A percentile compares a stretch with the other conserved stretches of the same genome.
Conservation (phyloP, 345 rosid genomes). For the Sisymbrium altissimum region DNA sequence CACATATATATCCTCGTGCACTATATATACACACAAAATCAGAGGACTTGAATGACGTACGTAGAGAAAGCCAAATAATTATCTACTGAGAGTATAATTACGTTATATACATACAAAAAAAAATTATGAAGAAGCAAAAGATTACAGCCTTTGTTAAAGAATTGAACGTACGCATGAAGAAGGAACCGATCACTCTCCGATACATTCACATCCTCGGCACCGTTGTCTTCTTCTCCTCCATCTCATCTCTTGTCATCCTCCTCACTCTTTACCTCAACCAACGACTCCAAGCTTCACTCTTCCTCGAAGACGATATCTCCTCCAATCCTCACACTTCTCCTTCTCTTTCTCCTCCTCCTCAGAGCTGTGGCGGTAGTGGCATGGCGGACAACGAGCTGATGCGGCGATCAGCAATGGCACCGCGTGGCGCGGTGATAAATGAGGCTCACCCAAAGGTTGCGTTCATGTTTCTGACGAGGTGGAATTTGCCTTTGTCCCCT, state of each 20-base stretch:
- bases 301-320: conserved; percentile 16
- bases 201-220: conserved; percentile 31
- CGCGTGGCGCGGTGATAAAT: not conserved
- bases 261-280: conserved; percentile 29
- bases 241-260: conserved; percentile 30
- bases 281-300: conserved; percentile 23
- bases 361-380: not conserved
- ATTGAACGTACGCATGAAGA: conserved; percentile 18
- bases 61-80: not conserved
- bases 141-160: conserved; percentile 19
- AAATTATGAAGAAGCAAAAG: conserved; percentile 18
- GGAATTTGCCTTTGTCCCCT: conserved; percentile 57
- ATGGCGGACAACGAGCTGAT: conserved; percentile 34
- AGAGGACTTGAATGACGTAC: not conserved
- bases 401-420: conserved; percentile 26
- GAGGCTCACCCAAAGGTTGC: conserved; percentile 51
- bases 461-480: conserved; percentile 63
- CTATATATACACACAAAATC: not conserved
- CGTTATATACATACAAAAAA: not conserved
- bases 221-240: conserved; percentile 23
- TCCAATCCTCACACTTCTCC: conserved; percentile 9
- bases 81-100: not conserved
- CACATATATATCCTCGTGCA: not conserved
- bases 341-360: conserved; percentile 5
- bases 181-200: conserved; percentile 12